Evolutionary conservation across 768 basidiomycete genomes (phyloP).

Genomic region (Russula virescens): DNA sequence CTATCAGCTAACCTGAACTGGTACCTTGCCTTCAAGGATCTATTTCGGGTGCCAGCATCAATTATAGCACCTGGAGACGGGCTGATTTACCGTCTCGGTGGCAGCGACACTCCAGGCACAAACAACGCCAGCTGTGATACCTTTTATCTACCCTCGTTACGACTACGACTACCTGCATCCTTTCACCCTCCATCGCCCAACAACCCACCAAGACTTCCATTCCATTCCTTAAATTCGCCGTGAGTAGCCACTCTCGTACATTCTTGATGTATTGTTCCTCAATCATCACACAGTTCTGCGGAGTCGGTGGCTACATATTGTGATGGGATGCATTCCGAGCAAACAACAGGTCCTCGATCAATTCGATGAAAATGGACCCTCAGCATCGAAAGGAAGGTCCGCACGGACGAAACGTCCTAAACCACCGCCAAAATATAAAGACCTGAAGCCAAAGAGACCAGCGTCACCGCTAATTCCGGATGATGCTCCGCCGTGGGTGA

Average conservation of each 20-base stretch:
- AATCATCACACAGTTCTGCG: background rate
- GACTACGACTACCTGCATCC: background rate
- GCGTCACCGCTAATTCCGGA: conserved; percentile 9
- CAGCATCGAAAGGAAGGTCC: background rate
- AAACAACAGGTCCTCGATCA: conserved; percentile 29
- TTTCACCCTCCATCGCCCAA: background rate
- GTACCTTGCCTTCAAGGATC: background rate
- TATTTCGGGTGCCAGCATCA: background rate
- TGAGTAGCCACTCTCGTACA: background rate
- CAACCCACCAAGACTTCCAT: background rate
- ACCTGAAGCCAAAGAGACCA: background rate
- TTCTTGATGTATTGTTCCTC: background rate
- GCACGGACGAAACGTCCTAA: background rate
- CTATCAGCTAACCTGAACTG: background rate
- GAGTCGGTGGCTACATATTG: background rate
- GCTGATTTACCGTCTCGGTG: background rate
- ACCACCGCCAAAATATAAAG: conserved; percentile 10
- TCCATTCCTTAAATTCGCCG: conserved; percentile 6
- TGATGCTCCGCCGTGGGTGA: conserved; percentile 21
- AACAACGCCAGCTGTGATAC: background rate
- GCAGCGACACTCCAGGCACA: conserved; percentile 1
- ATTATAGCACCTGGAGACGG: background rate
- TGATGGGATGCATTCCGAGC: conserved; percentile 43
- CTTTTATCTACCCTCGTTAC: background rate
- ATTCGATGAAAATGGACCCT: background rate